Evolutionary conservation across 352 stramenopile species (phyloP), one percentile per base, ranked within the genome.

Genomic region (Pythium myriotylum): DNA sequence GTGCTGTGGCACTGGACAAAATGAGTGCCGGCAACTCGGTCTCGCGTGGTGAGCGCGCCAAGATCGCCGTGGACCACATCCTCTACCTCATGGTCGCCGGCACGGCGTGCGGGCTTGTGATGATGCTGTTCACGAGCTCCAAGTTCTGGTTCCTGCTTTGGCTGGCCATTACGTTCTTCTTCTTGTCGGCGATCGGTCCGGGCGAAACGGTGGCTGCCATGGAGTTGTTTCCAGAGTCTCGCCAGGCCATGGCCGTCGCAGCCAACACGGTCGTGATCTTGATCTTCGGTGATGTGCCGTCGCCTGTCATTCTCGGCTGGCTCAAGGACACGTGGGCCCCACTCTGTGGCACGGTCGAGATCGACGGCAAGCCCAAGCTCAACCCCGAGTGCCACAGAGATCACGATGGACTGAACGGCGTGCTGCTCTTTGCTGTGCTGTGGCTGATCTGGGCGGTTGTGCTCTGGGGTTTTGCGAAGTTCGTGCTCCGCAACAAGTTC

Each of bases 241-340:
- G 91, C 41, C 85, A 92, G 29, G 75, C 91, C 0, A 95, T 98
- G 76, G 89, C 89, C n/a, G 79, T 97, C 48, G 92, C 88, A 3
- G 79, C 96, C 32, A 96, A 94, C 68, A 96, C 85, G 40, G 65
- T 98, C 9, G 61, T 95, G 24, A 93, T 97, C 41, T 94, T 98
- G 72, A 71, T 85, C 12, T 71, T 98, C 13, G 95, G 95, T 7
- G 95, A 99, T 72, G 94, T 99, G 9, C 94, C 95, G 23, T 88
- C 89, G 16, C 95, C 95, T 5, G 88, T 98, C 41, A 74, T 98
- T 32, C 70, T 98, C 33, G 96, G 96, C 12, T 76, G 69, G 58
- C 78, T 98, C 54, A 98, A 98, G 76, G 96, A 98, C 65, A 49
- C 73, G 29, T 88, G 95, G 68, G 92, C 94, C 14, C 94, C 95